phyloP scores from a whole-genome alignment of 345 rosid species.

The Boechera stricta region DNA sequence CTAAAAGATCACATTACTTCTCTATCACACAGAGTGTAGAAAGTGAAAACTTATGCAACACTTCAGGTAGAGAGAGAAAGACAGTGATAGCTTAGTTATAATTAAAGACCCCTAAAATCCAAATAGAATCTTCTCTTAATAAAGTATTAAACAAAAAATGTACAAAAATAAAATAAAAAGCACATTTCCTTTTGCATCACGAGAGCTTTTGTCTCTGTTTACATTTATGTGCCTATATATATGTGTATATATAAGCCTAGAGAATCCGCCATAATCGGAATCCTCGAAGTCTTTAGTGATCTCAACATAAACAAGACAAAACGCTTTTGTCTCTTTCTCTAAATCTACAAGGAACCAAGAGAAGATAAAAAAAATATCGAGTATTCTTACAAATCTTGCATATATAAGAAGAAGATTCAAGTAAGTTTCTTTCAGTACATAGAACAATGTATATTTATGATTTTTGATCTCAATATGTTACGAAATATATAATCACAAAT shows the following conservation, averaged over 20 bases:
- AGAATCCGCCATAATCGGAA: slow-evolving; percentile 37
- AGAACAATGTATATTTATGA: slow-evolving; percentile 1
- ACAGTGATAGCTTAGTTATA: slow-evolving; percentile 49
- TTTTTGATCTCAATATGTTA: background rate
- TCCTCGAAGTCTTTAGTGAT: slow-evolving; percentile 32
- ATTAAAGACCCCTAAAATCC: slow-evolving; percentile 41
- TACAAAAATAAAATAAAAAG: slow-evolving; percentile 19
- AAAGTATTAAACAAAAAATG: slow-evolving; percentile 16
- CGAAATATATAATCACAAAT: background rate
- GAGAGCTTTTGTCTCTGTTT: slow-evolving; percentile 44
- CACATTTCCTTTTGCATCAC: slow-evolving; percentile 42
- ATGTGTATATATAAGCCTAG: slow-evolving; percentile 39
- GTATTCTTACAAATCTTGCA: slow-evolving; percentile 19
- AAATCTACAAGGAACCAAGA: slow-evolving; percentile 27
- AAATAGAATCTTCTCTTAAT: slow-evolving; percentile 40
- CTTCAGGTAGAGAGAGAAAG: slow-evolving; percentile 48
- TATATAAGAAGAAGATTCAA: slow-evolving; percentile 37
- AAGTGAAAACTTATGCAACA: slow-evolving; percentile 51
- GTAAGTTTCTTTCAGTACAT: slow-evolving; percentile 35
- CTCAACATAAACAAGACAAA: slow-evolving; percentile 40
- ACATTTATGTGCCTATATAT: slow-evolving; percentile 39
- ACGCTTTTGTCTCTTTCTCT: slow-evolving; percentile 40
- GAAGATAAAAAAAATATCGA: background rate
- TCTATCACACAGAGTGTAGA: slow-evolving; percentile 40
- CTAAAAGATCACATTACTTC: slow-evolving; percentile 45